These are phyloP conservation scores for Alnus glutinosa DNA, from an alignment of 306 rosid species.

Conservation along the genomic window DNA sequence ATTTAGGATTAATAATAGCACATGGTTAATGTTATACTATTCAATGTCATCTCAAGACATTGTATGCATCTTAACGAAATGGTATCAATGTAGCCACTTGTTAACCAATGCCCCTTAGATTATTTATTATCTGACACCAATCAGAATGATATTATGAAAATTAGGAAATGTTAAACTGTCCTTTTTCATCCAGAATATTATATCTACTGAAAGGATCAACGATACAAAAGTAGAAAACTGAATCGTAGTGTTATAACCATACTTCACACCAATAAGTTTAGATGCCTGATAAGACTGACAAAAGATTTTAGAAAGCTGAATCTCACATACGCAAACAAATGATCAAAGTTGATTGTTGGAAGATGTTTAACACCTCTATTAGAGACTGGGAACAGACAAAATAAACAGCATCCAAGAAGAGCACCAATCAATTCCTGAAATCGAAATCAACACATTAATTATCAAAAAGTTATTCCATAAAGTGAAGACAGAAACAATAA, in stretches of 20 bases:
- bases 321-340: conserved; percentile 71
- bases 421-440: conserved; percentile 87
- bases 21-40: neutral
- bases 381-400: conserved; percentile 71
- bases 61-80: neutral
- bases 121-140: neutral
- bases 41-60: neutral
- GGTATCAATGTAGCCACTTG: neutral
- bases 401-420: conserved; percentile 83
- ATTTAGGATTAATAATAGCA: neutral
- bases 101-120: neutral
- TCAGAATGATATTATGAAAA: neutral
- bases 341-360: conserved; percentile 73
- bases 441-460: conserved; percentile 11
- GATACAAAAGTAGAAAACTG: neutral
- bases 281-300: neutral
- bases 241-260: neutral
- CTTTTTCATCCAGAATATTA: neutral
- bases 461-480: neutral
- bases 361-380: conserved; percentile 55
- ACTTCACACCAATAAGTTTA: neutral
- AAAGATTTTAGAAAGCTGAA: conserved; percentile 19
- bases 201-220: neutral
- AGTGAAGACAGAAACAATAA: neutral
- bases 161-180: neutral